A percentile compares a stretch with the other conserved stretches of the same genome.
Conservation (phyloP, 78 protist genomes). For the Cavenderia fasciculata region DNA sequence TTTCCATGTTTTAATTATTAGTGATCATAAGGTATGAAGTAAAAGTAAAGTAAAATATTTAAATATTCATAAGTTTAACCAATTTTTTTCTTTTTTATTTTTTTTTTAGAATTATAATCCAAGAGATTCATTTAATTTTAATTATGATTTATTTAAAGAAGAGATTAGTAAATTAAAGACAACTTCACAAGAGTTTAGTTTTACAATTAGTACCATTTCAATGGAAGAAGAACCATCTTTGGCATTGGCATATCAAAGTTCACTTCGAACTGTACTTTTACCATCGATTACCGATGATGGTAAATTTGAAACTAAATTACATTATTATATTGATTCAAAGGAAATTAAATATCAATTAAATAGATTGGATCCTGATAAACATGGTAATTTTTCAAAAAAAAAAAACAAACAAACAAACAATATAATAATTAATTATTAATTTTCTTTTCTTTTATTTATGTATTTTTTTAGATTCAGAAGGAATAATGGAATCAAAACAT, state of each 20-base stretch:
- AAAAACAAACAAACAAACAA: too few relatives aligned
- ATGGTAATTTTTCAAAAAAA: too few relatives aligned
- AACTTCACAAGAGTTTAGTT: slow-evolving; percentile 66
- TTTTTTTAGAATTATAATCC: slow-evolving; percentile 31
- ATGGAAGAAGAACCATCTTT: slow-evolving; percentile 59
- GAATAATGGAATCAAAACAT: slow-evolving; percentile 6
- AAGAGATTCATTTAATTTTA: slow-evolving; percentile 37
- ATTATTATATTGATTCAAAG: slow-evolving; percentile 52
- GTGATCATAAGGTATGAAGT: slow-evolving; percentile 24
- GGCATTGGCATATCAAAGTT: slow-evolving; percentile 48
- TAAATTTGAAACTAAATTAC: slow-evolving; percentile 12
- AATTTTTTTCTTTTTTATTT: too few relatives aligned
- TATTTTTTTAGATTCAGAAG: background rate
- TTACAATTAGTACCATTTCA: slow-evolving; percentile 22
- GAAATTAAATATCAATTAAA: slow-evolving; percentile 45
- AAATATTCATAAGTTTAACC: too few relatives aligned
- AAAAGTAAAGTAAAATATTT: background rate
- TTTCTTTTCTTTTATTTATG: too few relatives aligned
- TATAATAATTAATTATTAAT: too few relatives aligned
- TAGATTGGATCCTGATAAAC: slow-evolving; percentile 15
- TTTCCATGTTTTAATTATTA: slow-evolving; percentile 49
- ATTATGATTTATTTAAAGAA: slow-evolving; percentile 59
- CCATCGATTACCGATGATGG: slow-evolving; percentile 48
- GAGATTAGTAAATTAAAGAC: slow-evolving; percentile 50
- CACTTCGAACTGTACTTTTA: slow-evolving; percentile 11